Percentiles rank a stretch among this genome's conserved stretches.
Conservation (phyloP, 495 filamentous ascomycete species). For the Hypoxylon rickii region DNA sequence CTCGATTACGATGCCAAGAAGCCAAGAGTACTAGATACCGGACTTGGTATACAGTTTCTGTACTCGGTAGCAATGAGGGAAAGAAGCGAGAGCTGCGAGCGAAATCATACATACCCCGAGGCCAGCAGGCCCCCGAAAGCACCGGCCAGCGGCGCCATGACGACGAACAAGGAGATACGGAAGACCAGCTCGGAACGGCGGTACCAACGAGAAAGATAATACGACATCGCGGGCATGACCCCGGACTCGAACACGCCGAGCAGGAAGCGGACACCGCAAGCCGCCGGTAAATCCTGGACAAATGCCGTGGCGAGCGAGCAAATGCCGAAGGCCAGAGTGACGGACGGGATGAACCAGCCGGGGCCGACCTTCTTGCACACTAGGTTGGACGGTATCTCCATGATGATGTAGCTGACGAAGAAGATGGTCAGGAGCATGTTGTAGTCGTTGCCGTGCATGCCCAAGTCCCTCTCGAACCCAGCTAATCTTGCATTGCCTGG, state of each 20-base stretch:
- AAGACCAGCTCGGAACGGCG: conserved; percentile 68
- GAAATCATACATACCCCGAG: conserved; percentile 46
- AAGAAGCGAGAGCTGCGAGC: neutral
- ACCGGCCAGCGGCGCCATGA: conserved; percentile 70
- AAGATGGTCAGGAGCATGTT: conserved; percentile 65
- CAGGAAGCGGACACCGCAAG: conserved; percentile 54
- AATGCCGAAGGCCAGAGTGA: conserved; percentile 53
- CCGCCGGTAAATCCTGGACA: conserved; percentile 43
- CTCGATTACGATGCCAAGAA: too few species aligned
- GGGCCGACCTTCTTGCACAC: conserved; percentile 66
- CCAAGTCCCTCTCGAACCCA: conserved; percentile 64
- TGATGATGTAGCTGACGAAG: conserved; percentile 73
- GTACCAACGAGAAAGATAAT: conserved; percentile 75
- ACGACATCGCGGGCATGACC: conserved; percentile 73
- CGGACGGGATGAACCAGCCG: conserved; percentile 66
- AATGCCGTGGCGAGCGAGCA: conserved; percentile 48
- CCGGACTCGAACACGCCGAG: conserved; percentile 72
- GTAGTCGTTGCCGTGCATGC: conserved; percentile 68
- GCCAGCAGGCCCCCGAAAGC: conserved; percentile 74
- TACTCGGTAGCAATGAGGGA: too few species aligned
- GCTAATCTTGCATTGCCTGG: conserved; percentile 58
- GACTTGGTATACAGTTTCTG: too few species aligned
- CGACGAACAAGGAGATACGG: conserved; percentile 74
- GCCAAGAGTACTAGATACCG: too few species aligned
- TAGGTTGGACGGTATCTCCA: conserved; percentile 70